Base-by-base conservation (phyloP, 257 asterid genomes). In the Solanum raphanifolium region DNA sequence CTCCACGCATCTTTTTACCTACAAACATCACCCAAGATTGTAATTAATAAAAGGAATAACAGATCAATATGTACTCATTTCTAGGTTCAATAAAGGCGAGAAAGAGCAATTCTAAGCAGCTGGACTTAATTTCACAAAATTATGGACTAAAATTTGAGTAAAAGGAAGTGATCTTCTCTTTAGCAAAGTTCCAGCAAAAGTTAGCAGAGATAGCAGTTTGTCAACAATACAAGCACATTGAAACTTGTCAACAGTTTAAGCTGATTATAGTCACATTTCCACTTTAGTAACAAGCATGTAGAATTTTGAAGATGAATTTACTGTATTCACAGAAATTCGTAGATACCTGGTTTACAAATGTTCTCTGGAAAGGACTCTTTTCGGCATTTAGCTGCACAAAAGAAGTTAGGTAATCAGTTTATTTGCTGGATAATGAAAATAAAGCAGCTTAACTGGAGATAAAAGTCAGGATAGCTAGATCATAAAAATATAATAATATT, bases 1-100 rank as follows among this genome's bases (percentile, higher is more conserved):
- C 95, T 97, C 99, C 62, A 95, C 99, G 88, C 99, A 97, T 93
- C 99, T 93, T 93, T 97, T 97, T 62, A 95, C 99, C 99, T 97
- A 91, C 66, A 58, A 90, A 87, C 72, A 7, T 79, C 66, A 27
- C n/a, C 66, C 84, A 78, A 46, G 7, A 21, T 74, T 10, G 52
- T 36, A 36, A 35, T 74, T 74, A 74, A 10, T 76, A n/a, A 76
- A 21, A 38, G 29, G 16, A 36, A 38, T 23, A 13, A 23, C 34
- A 38, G 25, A 36, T n/a, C 21, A 12, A 21, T 38, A 75, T 75
- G 48, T 36, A 75, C 21, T 75, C 34, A 23, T 75, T 27, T 75
- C 31, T 38, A 75, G 83, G 55, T 38, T 27, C 55, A 38, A 75
- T 12, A 75, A 75, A 36, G 83, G 55, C 9, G 2, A 48, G 83